Evolutionary conservation across 768 basidiomycete genomes (phyloP), one percentile per base, ranked within the genome.

Genomic region (Termitomyces sp.): DNA sequence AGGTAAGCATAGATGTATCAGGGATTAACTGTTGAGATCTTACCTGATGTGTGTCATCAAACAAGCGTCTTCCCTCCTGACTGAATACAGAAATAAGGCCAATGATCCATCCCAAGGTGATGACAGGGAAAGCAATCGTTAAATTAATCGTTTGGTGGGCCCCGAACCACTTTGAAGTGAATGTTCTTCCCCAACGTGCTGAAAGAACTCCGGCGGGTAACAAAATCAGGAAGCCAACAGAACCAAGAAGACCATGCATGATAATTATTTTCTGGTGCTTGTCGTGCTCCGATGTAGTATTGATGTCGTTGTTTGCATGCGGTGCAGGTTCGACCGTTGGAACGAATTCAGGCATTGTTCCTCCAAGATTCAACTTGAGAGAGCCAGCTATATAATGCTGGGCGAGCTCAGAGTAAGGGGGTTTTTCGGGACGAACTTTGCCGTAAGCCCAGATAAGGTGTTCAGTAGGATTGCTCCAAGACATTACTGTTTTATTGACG

Each of bases 141-240:
- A 79, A 75, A 57, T 83, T 82, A 59, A 78, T 64, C 24, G 77
- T 64, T 71, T 76, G 75, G 61, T 88, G 87, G 3, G 71, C 69
- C n/a, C 74, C 77, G 68, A 85, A 79, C 86, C 86, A 87, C 53
- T 69, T 71, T 12, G 72, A 67, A 5, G 77, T 79, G 57, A 80
- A 68, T 3, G 80, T 79, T 49, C 86, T 71, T 18, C 74, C 73
- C 73, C 78, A 83, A 22, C 85, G 78, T 13, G 81, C 84, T 31
- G 82, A 65, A 41, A 87, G 69, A 0, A 77, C 74, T 9, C 83
- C 81, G 8, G 76, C 55, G 5, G 86, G 86, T 1, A 87, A 69
- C 37, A 86, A 59, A 24, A 86, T 68, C 56, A 86, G 69, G 67
- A 86, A 84, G 0, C 83, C 85, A 34, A 82, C 61, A 9, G 79